A percentile compares a stretch with the other conserved stretches of the same genome.
phyloP scores from a whole-genome alignment of 2,329 filamentous ascomycete genomes.

The Colletotrichum viniferum region DNA sequence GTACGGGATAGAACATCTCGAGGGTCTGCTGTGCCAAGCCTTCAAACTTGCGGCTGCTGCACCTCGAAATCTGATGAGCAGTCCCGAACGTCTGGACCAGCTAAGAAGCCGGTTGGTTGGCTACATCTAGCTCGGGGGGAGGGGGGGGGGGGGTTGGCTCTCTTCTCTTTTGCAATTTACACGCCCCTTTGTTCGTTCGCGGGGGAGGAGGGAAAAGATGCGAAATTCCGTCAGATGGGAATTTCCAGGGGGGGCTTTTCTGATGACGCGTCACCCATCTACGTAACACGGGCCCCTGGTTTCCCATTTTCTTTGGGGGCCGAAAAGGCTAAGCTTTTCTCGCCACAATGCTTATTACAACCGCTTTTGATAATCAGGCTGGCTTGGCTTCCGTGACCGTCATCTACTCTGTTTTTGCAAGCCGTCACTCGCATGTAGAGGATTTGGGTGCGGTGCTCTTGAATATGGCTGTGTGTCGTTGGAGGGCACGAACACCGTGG shows the following conservation, averaged over 20 bases:
- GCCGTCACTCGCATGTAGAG: not conserved
- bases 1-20: not conserved
- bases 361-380: conserved; percentile 15
- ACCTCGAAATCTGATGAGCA: not conserved
- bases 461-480: not conserved
- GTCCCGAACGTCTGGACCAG: not conserved
- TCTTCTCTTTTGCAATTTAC: not conserved
- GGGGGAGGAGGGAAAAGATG: not conserved
- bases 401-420: not conserved
- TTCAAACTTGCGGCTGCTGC: not conserved
- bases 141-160: too few relatives aligned
- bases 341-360: conserved; percentile 16
- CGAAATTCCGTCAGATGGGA: not conserved
- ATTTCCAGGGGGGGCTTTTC: not conserved
- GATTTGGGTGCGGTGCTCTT: not conserved
- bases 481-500: not conserved
- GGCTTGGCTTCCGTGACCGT: not conserved
- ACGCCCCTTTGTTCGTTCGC: not conserved
- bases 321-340: conserved; percentile 10
- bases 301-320: not conserved
- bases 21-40: not conserved
- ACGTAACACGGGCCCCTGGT: conserved; percentile 8
- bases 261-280: conserved; percentile 9
- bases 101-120: not conserved
- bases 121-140: not conserved